A percentile compares a stretch with the other conserved stretches of the same genome.
phyloP scores from a whole-genome alignment of 768 basidiomycete species.

The Lactifluus hygrophoroides region DNA sequence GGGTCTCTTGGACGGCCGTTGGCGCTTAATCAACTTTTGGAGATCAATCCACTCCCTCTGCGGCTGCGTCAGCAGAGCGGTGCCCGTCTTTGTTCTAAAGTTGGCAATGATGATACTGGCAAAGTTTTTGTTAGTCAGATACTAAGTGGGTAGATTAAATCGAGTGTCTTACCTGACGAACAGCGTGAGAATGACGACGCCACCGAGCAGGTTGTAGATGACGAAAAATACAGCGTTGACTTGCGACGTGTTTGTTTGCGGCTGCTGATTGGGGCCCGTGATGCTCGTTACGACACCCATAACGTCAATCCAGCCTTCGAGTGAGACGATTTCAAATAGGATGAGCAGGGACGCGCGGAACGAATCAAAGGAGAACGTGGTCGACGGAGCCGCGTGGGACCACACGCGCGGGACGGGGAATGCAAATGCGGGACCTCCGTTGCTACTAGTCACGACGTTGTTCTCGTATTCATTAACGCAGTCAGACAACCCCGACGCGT shows the following conservation, averaged over 20 bases:
- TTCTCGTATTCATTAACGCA: conserved; percentile 72
- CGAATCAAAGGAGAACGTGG: conserved; percentile 81
- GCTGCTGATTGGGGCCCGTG: conserved; percentile 59
- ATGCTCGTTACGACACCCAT: conserved; percentile 76
- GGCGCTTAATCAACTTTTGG: too few species aligned
- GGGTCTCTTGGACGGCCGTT: too few species aligned
- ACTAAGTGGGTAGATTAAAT: background rate
- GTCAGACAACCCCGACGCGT: conserved; percentile 43
- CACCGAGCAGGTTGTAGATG: conserved; percentile 86
- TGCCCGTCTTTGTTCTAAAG: conserved; percentile 80
- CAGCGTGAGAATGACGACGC: conserved; percentile 79
- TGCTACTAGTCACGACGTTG: conserved; percentile 41
- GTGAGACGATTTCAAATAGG: conserved; percentile 90
- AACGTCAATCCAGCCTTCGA: conserved; percentile 97
- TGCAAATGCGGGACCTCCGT: conserved; percentile 38
- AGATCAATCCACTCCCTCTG: conserved; percentile 97
- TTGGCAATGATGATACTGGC: conserved; percentile 90
- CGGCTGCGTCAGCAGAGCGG: conserved; percentile 74
- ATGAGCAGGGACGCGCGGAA: conserved; percentile 81
- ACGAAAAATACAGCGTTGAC: conserved; percentile 88
- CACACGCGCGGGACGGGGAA: conserved; percentile 82
- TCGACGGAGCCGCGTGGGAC: conserved; percentile 77
- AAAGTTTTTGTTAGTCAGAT: conserved; percentile 10
- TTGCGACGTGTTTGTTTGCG: conserved; percentile 61
- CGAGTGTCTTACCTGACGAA: conserved; percentile 66